Conservation (phyloP, 2,329 filamentous ascomycete species). For the Aspergillus sp. region DNA sequence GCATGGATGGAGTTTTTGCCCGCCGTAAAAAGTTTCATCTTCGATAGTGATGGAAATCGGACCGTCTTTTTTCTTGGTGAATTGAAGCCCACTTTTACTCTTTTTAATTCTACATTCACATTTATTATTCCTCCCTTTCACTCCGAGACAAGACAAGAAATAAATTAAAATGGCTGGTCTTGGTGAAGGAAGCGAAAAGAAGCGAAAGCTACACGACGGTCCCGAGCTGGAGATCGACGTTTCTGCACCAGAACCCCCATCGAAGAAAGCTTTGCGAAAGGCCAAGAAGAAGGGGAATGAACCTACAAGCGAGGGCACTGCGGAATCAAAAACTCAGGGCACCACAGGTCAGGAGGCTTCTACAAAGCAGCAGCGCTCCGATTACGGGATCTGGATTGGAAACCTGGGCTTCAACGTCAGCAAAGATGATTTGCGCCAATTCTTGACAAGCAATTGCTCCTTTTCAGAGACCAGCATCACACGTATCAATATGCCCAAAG, state of each 20-base stretch:
- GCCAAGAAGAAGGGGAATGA: conserved; percentile 64
- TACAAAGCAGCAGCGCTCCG: conserved; percentile 55
- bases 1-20: conserved; percentile 17
- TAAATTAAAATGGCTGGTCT: conserved; percentile 23
- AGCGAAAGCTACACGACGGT: conserved; percentile 61
- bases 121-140: neutral
- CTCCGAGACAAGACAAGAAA: neutral
- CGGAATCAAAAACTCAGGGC: conserved; percentile 35
- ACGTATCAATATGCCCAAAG: conserved; percentile 71
- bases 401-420: conserved; percentile 85
- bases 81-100: neutral
- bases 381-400: conserved; percentile 90
- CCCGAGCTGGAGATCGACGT: conserved; percentile 84
- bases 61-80: neutral
- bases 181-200: conserved; percentile 43
- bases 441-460: conserved; percentile 68
- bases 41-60: neutral
- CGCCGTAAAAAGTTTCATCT: conserved; percentile 23
- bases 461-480: conserved; percentile 71
- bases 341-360: conserved; percentile 16
- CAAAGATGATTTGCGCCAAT: conserved; percentile 68
- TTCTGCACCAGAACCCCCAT: conserved; percentile 83
- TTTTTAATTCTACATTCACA: neutral
- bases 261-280: conserved; percentile 85
- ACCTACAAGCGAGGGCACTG: conserved; percentile 14